Evolutionary conservation across 805 yeast species (phyloP), one percentile per base, ranked within the genome.

Genomic region (Blastobotrys americana): DNA sequence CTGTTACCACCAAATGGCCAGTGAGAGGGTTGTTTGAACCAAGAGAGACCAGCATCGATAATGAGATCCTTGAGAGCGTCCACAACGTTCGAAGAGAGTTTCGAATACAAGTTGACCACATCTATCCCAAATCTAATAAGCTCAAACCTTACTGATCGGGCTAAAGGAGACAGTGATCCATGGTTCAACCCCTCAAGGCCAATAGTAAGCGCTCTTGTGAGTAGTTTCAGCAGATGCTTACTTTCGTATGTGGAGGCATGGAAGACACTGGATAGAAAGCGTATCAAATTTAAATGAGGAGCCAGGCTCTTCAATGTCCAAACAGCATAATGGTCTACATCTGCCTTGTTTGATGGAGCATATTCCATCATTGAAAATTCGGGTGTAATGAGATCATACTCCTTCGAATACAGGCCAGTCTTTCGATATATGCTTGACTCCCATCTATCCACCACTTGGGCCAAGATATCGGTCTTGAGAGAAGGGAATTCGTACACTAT

Each of bases 1-100:
- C 76, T 71, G 58, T 90, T 87, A 8, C 87, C 82, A 2, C 98
- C 97, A 66, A 73, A 88, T 13, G 97, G 96, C 67, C 82, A 82
- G 3, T 73, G 68, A 1, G 77, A 69, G 17, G 76, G 70, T 38
- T 68, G 71, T 19, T 70, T 70, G 59, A 87, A 93, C 96, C 97
- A 89, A 1, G 82, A 72, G 36, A 93, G 69, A 0, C 82, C 74
- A 15, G 86, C 87, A 45, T 76, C 78, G 19, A 84, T 60, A 13
- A 88, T 72, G 2, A 74, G 63, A 31, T 66, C 66, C 1, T 76
- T 73, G 52, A 88, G 63, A 1, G 61, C 55, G 2, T 62, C 47
- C 18, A 69, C 66, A 46, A 72, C 70, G 50, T 73, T 68, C 1
- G 81, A 70, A 2, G 66, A 62, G 39, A 78, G 69, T 45, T 70